Conservation (phyloP, 2,329 filamentous ascomycete species). For the Penicillium concentricum region DNA sequence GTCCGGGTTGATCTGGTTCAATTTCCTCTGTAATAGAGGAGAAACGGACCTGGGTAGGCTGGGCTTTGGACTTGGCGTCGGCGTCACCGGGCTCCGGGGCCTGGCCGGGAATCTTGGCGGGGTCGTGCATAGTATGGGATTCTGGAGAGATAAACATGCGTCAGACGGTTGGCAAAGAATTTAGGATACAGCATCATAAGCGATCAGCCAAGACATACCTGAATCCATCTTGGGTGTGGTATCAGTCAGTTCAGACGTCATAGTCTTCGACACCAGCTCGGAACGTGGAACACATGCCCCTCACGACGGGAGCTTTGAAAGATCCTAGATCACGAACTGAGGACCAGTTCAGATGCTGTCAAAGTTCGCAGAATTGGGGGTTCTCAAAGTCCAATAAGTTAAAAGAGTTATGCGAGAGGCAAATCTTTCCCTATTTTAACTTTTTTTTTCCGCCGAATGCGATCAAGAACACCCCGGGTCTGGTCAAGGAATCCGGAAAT, state of each 20-base stretch:
- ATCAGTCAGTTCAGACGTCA: slow-evolving; percentile 38
- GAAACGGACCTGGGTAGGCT: slow-evolving; percentile 61
- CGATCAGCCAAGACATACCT: slow-evolving; percentile 30
- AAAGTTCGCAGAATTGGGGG: not conserved
- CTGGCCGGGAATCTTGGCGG: slow-evolving; percentile 26
- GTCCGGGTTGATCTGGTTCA: slow-evolving; percentile 45
- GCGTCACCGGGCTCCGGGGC: slow-evolving; percentile 24
- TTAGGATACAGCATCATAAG: not conserved
- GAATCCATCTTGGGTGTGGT: slow-evolving; percentile 29
- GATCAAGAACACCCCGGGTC: slow-evolving; percentile 9
- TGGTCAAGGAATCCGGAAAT: slow-evolving; percentile 2
- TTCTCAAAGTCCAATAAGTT: slow-evolving; percentile 1
- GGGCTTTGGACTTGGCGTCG: slow-evolving; percentile 31
- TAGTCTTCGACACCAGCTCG: slow-evolving; percentile 26
- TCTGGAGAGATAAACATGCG: slow-evolving; percentile 15
- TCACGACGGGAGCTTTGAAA: slow-evolving; percentile 18
- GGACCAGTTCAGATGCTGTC: not conserved
- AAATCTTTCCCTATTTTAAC: slow-evolving; percentile 29
- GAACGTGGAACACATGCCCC: slow-evolving; percentile 37
- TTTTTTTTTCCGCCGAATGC: slow-evolving; percentile 23
- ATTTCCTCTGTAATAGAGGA: slow-evolving; percentile 71
- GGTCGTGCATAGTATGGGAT: slow-evolving; percentile 18
- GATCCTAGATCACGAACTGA: not conserved
- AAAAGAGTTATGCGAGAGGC: slow-evolving; percentile 28
- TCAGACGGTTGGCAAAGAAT: slow-evolving; percentile 3